Conservation (phyloP, 306 rosid species). For the Prunus armeniaca region DNA sequence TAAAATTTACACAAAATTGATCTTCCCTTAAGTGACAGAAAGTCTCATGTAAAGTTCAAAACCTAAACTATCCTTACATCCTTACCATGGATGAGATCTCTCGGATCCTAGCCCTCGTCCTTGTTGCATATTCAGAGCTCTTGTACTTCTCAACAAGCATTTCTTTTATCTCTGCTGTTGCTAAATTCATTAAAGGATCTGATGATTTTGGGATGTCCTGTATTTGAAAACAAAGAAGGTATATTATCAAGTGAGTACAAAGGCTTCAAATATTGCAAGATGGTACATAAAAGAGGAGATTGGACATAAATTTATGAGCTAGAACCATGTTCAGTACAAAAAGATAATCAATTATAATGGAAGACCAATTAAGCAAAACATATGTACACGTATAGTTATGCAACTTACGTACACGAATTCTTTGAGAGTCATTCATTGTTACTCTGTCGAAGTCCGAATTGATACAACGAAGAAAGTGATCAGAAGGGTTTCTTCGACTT, state of each 20-base stretch:
- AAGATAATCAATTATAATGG: background rate
- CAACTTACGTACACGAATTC: constrained; percentile 35
- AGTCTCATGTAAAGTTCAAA: no score
- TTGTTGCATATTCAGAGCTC: constrained; percentile 54
- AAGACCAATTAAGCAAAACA: background rate
- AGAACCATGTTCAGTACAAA: no score
- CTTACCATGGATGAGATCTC: constrained; percentile 64
- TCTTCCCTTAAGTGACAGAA: background rate
- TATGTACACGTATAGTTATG: background rate
- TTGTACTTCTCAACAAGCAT: constrained; percentile 63
- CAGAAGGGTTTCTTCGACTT: constrained; percentile 85
- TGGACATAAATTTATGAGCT: no score
- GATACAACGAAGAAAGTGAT: constrained; percentile 87
- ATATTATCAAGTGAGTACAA: background rate
- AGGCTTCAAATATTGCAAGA: no score
- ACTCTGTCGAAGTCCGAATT: constrained; percentile 84
- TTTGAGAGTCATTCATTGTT: constrained; percentile 44
- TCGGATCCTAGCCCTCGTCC: constrained; percentile 51
- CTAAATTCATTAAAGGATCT: constrained; percentile 67
- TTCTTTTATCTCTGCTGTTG: constrained; percentile 72
- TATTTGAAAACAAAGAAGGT: background rate
- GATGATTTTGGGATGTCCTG: constrained; percentile 68
- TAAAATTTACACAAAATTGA: background rate
- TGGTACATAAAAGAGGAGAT: no score
- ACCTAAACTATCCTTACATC: background rate